A percentile compares a stretch with the other conserved stretches of the same genome.
Evolutionary conservation across 2,329 filamentous ascomycete genomes (phyloP).

Genomic region (Byssoonygena ceratinophila): DNA sequence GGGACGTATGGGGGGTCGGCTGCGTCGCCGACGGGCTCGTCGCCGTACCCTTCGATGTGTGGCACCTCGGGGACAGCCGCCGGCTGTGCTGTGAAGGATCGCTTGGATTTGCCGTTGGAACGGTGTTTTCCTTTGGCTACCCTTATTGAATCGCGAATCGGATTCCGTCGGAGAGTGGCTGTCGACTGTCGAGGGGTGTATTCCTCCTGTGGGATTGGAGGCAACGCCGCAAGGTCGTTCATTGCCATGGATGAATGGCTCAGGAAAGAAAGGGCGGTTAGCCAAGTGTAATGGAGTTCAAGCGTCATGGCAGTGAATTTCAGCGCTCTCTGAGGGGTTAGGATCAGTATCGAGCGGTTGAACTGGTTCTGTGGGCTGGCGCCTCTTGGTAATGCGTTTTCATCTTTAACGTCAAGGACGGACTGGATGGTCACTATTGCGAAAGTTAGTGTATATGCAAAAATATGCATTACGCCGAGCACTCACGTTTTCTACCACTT

Average conservation of each 20-base stretch:
- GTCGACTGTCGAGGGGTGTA: constrained; percentile 35
- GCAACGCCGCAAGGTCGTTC: constrained; percentile 57
- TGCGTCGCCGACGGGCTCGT: constrained; percentile 32
- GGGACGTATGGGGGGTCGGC: constrained; percentile 45
- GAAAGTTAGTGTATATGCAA: constrained; percentile 23
- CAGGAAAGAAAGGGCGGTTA: constrained; percentile 88
- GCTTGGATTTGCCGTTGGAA: constrained; percentile 32
- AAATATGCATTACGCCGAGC: background rate
- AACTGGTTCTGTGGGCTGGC: constrained; percentile 50
- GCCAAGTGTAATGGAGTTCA: constrained; percentile 88
- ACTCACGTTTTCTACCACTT: constrained; percentile 74
- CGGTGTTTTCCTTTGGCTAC: constrained; percentile 65
- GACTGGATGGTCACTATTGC: constrained; percentile 78
- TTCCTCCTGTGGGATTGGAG: constrained; percentile 42
- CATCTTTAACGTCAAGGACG: constrained; percentile 91
- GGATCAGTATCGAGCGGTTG: constrained; percentile 85
- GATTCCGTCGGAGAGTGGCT: constrained; percentile 43
- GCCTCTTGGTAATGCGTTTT: constrained; percentile 71
- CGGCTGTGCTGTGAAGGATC: constrained; percentile 29
- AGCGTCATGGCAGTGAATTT: constrained; percentile 81
- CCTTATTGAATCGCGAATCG: constrained; percentile 79
- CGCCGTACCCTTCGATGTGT: constrained; percentile 21
- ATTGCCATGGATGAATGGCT: constrained; percentile 77
- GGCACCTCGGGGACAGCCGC: constrained; percentile 29
- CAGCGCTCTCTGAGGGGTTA: constrained; percentile 83